Percentiles rank a stretch among this genome's conserved stretches.
Evolutionary conservation across 257 asterid genomes (phyloP).

Genomic region (Hygrophila difformis): DNA sequence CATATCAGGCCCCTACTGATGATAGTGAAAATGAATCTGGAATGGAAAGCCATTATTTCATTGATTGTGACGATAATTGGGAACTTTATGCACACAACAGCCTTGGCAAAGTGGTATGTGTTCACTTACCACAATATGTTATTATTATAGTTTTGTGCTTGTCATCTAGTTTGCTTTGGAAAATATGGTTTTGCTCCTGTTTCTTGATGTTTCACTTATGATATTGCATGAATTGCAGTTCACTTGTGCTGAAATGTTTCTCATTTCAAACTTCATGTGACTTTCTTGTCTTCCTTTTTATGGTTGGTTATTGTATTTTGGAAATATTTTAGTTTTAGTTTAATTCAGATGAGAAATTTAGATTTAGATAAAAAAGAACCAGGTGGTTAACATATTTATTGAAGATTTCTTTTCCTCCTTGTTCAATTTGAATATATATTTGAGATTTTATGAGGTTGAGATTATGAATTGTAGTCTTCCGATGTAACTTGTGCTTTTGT

Average conservation of each 20-base stretch:
- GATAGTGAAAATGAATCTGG: slow-evolving; percentile 47
- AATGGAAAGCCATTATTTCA: slow-evolving; percentile 49
- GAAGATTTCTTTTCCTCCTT: too few species aligned
- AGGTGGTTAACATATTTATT: too few species aligned
- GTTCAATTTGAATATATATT: too few species aligned
- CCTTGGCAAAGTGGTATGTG: slow-evolving; percentile 67
- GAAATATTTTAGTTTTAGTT: background rate
- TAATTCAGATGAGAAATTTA: too few species aligned
- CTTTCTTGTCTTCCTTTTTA: slow-evolving; percentile 10
- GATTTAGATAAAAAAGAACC: too few species aligned
- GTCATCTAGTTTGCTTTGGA: background rate
- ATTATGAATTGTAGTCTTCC: too few species aligned
- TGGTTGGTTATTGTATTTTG: background rate
- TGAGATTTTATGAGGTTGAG: too few species aligned
- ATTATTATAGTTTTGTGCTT: too few species aligned
- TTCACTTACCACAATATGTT: background rate
- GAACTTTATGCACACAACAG: slow-evolving; percentile 72
- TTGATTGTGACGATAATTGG: slow-evolving; percentile 91
- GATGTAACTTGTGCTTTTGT: too few species aligned
- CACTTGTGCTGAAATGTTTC: slow-evolving; percentile 1
- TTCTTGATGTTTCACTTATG: background rate
- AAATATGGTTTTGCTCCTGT: background rate
- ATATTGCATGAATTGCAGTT: slow-evolving; percentile 2
- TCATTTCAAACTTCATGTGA: slow-evolving; percentile 1
- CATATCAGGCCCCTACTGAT: slow-evolving; percentile 67